Conservation (phyloP, 345 rosid species). For the Syzygium oleosum region DNA sequence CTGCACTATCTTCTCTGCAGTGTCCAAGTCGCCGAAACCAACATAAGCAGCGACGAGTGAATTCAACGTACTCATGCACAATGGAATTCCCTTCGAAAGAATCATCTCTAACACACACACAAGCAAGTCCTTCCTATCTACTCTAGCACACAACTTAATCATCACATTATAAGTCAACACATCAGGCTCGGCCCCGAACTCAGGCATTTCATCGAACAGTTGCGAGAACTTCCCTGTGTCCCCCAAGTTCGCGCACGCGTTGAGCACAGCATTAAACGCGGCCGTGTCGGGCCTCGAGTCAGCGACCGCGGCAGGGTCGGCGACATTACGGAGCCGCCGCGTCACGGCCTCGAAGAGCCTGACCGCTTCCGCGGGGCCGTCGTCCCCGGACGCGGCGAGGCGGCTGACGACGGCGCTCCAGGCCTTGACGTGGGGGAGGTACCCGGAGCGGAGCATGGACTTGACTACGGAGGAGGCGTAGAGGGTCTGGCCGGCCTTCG, state of each 20-base stretch:
- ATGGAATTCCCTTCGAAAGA: constrained; percentile 36
- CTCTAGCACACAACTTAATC: constrained; percentile 82
- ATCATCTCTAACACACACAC: constrained; percentile 74
- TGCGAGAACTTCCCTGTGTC: constrained; percentile 46
- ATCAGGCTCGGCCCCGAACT: constrained; percentile 59
- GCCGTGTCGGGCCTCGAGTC: constrained; percentile 75
- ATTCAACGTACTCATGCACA: constrained; percentile 76
- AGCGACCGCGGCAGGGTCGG: constrained; percentile 36
- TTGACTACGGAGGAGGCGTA: constrained; percentile 68
- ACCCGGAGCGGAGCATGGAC: constrained; percentile 90
- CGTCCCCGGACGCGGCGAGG: constrained; percentile 57
- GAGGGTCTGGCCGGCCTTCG: constrained; percentile 61
- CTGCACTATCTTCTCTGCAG: constrained; percentile 72
- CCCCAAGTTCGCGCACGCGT: constrained; percentile 83
- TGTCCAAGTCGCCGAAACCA: constrained; percentile 73
- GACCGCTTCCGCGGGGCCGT: constrained; percentile 55
- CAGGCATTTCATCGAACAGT: constrained; percentile 64
- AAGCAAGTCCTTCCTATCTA: constrained; percentile 56
- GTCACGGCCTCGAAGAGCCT: constrained; percentile 45
- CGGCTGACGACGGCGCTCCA: constrained; percentile 82
- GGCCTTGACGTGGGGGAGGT: constrained; percentile 85
- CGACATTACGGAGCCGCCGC: constrained; percentile 37
- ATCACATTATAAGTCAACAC: constrained; percentile 66
- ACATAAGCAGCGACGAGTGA: constrained; percentile 90
- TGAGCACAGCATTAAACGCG: constrained; percentile 69